Conservation (phyloP, 2,329 filamentous ascomycete species). For the Cercospora berteroae region DNA sequence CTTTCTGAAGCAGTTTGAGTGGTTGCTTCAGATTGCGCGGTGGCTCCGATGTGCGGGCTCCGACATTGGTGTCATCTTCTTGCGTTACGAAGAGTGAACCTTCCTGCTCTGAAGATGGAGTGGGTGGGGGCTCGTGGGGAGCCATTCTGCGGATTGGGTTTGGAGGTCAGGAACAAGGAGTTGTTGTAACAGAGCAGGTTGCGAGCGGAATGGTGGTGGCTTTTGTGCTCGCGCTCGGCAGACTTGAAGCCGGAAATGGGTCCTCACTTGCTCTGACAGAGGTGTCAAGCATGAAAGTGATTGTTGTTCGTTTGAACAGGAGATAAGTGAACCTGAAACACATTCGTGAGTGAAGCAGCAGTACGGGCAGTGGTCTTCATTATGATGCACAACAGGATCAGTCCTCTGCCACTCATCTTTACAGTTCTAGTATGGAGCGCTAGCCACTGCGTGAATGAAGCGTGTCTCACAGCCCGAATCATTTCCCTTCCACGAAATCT, state of each 20-base stretch:
- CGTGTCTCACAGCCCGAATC: conserved; percentile 37
- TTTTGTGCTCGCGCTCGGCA: neutral
- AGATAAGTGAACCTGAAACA: neutral
- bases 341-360: neutral
- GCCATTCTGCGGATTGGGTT: neutral
- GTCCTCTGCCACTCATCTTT: too few species aligned
- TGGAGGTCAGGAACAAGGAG: neutral
- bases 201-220: neutral
- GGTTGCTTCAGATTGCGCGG: neutral
- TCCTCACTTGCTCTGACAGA: neutral
- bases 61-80: too few species aligned
- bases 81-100: neutral
- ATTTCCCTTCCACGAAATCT: conserved; percentile 42
- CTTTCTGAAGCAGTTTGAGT: neutral
- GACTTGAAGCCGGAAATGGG: neutral
- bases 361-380: neutral
- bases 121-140: neutral
- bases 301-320: neutral
- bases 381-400: too few species aligned
- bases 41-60: too few species aligned
- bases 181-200: neutral
- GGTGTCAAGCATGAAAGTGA: neutral
- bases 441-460: conserved; percentile 42
- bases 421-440: conserved; percentile 40
- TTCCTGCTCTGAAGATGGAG: neutral